Percentiles rank a stretch among this genome's conserved stretches.
These are phyloP conservation scores for Vinca minor DNA, from an alignment of 257 asterid species.

Conservation along the genomic window DNA sequence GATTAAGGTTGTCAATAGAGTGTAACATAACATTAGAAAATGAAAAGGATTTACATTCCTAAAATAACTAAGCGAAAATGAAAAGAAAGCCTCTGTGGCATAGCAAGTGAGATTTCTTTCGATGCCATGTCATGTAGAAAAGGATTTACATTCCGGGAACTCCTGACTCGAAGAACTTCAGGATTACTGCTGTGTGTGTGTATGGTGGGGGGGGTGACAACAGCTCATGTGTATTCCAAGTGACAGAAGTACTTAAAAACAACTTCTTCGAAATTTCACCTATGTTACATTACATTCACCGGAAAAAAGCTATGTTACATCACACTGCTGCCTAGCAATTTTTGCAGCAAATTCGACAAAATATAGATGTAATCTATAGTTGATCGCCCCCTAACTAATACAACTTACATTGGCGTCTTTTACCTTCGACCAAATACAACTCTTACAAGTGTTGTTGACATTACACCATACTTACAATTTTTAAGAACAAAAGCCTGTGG, in stretches of 20 bases:
- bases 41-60: too few relatives aligned
- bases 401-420: slow-evolving; percentile 5
- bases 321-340: slow-evolving; percentile 3
- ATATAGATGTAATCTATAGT: slow-evolving; percentile 6
- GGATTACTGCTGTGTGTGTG: too few relatives aligned
- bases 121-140: neutral
- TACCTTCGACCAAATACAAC: slow-evolving; percentile 13
- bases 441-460: slow-evolving; percentile 15
- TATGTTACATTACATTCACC: too few relatives aligned
- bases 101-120: neutral
- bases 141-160: slow-evolving; percentile 2
- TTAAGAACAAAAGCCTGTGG: neutral
- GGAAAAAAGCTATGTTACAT: neutral
- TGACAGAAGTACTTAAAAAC: neutral
- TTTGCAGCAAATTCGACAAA: slow-evolving; percentile 7
- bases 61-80: too few relatives aligned
- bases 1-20: too few relatives aligned
- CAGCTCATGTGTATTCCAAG: neutral
- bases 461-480: slow-evolving; percentile 18
- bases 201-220: neutral
- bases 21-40: too few relatives aligned
- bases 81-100: neutral
- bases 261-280: neutral
- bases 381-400: neutral
- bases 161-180: neutral